Evolutionary conservation across 2,329 filamentous ascomycete genomes (phyloP), one percentile per base, ranked within the genome.

Genomic region (Stachybotrys chartarum): DNA sequence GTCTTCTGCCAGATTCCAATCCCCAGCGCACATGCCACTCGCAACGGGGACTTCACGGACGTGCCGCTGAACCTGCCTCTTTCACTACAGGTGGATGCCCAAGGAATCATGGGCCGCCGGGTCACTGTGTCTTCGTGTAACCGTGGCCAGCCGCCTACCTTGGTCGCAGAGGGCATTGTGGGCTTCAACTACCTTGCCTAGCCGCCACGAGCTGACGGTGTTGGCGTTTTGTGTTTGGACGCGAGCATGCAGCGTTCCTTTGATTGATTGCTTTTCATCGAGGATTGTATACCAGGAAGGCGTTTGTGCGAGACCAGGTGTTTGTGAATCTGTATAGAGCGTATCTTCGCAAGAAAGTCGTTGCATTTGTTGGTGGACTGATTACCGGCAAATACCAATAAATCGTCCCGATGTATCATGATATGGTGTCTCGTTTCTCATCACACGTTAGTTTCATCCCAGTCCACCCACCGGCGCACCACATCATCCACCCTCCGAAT

Each of bases 391-490:
- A 24, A 24, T 24, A 24, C 24, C 24, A 24, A 24, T 24, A 24
- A 24, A 24, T 24, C 24, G 24, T 24, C 24, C 24, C 24, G 24
- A 24, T 24, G 4, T 24, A 24, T 24, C 35, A 10, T 14, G 35
- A 5, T 5, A 42, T 42, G 10, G 14, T 42, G 8, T 10, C 14
- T 42, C 35, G 5, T 42, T 42, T 10, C 14, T 42, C 10, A 42
- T 57, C 45, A 60, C 1, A 24, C 53, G 30, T 58, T 61, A n/a
- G 52, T 70, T 70, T 90, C 87, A 54, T 87, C 89, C 91, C 92
- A 97, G 11, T 82, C 82, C 8, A 92, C 85, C 94, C 94, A 99
- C 60, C 91, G 75, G 66, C 86, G 83, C 46, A 96, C 85, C 57
- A 91, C 83, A 60, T 88, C 77, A 59, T 83, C 75, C 75, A 83